A percentile compares a stretch with the other conserved stretches of the same genome.
phyloP scores from a whole-genome alignment of 2,329 filamentous ascomycete species.

The Penicillium sp. region DNA sequence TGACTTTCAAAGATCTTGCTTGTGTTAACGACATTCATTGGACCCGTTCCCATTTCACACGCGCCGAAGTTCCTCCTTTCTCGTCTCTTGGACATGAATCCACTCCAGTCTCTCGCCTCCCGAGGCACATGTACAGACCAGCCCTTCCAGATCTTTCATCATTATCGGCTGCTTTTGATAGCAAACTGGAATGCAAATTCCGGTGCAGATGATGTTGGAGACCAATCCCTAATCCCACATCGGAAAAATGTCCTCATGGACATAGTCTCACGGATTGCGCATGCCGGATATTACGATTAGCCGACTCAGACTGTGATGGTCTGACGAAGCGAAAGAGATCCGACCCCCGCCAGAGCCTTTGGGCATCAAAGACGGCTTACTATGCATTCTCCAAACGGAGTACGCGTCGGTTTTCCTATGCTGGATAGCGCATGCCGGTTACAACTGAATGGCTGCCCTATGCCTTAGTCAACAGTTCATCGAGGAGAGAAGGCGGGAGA shows the following conservation, averaged over 20 bases:
- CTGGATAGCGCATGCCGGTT: slow-evolving; percentile 63
- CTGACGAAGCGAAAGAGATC: slow-evolving; percentile 37
- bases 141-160: slow-evolving; percentile 79
- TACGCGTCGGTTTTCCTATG: slow-evolving; percentile 57
- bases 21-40: slow-evolving; percentile 11
- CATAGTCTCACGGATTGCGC: slow-evolving; percentile 69
- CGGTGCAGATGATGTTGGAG: slow-evolving; percentile 70
- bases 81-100: slow-evolving; percentile 24
- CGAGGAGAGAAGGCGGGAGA: slow-evolving; percentile 53
- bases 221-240: slow-evolving; percentile 90
- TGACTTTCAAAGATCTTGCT: slow-evolving; percentile 6
- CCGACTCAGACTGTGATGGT: slow-evolving; percentile 38
- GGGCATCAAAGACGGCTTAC: slow-evolving; percentile 46
- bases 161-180: slow-evolving; percentile 55
- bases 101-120: slow-evolving; percentile 41
- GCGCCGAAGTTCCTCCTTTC: slow-evolving; percentile 8
- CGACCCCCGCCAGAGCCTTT: slow-evolving; percentile 47
- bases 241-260: slow-evolving; percentile 56
- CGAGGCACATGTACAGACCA: slow-evolving; percentile 59
- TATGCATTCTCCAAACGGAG: slow-evolving; percentile 46
- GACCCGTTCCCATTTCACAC: slow-evolving; percentile 17
- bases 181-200: slow-evolving; percentile 38
- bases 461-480: slow-evolving; percentile 37
- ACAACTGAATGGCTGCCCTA: slow-evolving; percentile 57
- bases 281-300: slow-evolving; percentile 71